Evolutionary conservation across 805 yeast species (phyloP), one percentile per base, ranked within the genome.

Genomic region (Yamadazyma endophytica): DNA sequence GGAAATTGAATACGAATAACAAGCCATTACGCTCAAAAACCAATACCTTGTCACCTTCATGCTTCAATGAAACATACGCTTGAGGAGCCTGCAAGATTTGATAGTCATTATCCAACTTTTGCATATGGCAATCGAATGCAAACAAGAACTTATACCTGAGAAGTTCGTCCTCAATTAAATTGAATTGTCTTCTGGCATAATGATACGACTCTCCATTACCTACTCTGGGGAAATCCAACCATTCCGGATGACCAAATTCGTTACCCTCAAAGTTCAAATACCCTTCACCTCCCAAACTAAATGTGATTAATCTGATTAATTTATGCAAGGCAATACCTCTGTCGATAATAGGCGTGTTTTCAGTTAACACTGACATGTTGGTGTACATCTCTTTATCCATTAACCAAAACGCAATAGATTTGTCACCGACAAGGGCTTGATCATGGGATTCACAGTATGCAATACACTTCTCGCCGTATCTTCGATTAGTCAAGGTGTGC

Each of bases 381-480:
- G 97, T 90, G 59, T 90, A 90, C 97, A 90, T 89, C 44, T 89
- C 95, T 41, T 90, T 88, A 61, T 90, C 98, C 97, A 90, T 90
- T 35, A 90, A 70, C 98, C 98, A 92, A 53, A 90, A 90, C 1
- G 97, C 97, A 37, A 90, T 62, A 2, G 96, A 86, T 56, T 90
- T 90, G 56, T 90, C 98, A 32, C 98, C 98, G 14, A 90, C 98
- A 33, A 90, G 70, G 6, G 97, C 97, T 64, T 90, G 98, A 55
- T 90, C 98, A 53, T 90, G 98, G 11, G 94, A 82, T 61, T 90
- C 98, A 42, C 94, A 84, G 52, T 90, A 90, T 3, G 92, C 81
- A 44, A 90, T 85, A 32, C 96, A 89, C 51, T 77, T 79, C 58
- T 90, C 97, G 24, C 78, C 77, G 56, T 88, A 78, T 43, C 98